Evolutionary conservation across 2,329 filamentous ascomycete genomes (phyloP).

Genomic region (Trichoderma asperellum): DNA sequence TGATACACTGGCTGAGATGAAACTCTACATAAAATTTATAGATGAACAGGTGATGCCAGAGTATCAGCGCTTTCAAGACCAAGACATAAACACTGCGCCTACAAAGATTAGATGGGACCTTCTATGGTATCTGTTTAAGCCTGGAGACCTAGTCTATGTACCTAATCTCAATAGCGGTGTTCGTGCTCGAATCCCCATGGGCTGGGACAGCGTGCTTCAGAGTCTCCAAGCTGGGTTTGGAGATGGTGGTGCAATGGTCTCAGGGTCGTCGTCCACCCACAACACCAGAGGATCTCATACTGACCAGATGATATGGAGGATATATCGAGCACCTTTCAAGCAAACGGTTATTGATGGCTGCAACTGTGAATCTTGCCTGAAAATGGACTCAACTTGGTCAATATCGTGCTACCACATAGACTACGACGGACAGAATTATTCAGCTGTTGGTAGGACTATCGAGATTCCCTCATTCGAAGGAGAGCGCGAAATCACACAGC

Average conservation of each 20-base stretch:
- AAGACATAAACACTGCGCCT: not conserved
- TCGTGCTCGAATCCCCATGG: conserved; percentile 9
- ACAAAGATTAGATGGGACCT: conserved; percentile 17
- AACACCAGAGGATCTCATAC: conserved; percentile 10
- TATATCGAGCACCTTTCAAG: conserved; percentile 16
- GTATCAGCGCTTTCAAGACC: conserved; percentile 2
- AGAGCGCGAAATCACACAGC: conserved; percentile 18
- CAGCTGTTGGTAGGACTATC: not conserved
- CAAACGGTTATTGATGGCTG: conserved; percentile 7
- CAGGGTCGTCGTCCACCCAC: not conserved
- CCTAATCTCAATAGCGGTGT: conserved; percentile 16
- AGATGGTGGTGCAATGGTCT: not conserved
- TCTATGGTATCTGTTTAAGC: conserved; percentile 26
- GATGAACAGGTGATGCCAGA: conserved; percentile 21
- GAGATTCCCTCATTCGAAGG: conserved; percentile 20
- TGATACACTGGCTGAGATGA: conserved; percentile 15
- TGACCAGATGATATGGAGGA: conserved; percentile 20
- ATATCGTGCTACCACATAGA: conserved; percentile 25
- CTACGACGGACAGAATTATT: conserved; percentile 26
- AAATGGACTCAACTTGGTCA: conserved; percentile 6
- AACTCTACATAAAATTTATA: conserved; percentile 21
- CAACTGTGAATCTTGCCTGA: conserved; percentile 6
- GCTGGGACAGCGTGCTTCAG: conserved; percentile 19
- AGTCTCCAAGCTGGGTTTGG: conserved; percentile 6
- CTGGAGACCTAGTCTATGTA: conserved; percentile 9